Percentiles rank a stretch among this genome's conserved stretches.
These are phyloP conservation scores for Jacaranda copaia DNA, from an alignment of 257 asterid species.

Conservation along the genomic window DNA sequence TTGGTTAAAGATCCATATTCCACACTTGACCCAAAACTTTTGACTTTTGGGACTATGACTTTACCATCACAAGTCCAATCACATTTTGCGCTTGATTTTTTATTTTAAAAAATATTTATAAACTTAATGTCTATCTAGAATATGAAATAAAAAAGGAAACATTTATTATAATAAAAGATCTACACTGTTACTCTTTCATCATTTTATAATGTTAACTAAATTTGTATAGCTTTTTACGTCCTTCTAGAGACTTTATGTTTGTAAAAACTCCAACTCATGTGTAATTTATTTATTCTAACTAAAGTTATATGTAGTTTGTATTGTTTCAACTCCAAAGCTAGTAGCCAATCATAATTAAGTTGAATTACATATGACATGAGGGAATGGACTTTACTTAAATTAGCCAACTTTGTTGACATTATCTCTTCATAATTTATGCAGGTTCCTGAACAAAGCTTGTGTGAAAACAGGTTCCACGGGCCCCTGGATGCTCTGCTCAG, in stretches of 20 bases:
- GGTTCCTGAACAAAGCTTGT: conserved; percentile 82
- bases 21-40: neutral
- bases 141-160: too few relatives aligned
- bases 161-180: too few relatives aligned
- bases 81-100: neutral
- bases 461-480: conserved; percentile 55
- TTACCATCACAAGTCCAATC: neutral
- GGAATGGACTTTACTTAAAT: too few relatives aligned
- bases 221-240: neutral
- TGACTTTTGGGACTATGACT: neutral
- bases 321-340: too few relatives aligned
- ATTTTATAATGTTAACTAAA: too few relatives aligned
- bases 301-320: too few relatives aligned
- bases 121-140: too few relatives aligned
- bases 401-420: neutral
- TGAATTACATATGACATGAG: too few relatives aligned
- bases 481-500: conserved; percentile 80
- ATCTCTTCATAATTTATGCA: conserved; percentile 36
- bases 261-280: too few relatives aligned
- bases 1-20: neutral
- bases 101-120: neutral
- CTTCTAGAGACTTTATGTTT: neutral
- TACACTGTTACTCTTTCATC: neutral
- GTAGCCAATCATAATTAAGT: too few relatives aligned
- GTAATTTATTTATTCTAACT: too few relatives aligned